Evolutionary conservation across 2,329 filamentous ascomycete species (phyloP).

Genomic region (Botrytis squamosa): DNA sequence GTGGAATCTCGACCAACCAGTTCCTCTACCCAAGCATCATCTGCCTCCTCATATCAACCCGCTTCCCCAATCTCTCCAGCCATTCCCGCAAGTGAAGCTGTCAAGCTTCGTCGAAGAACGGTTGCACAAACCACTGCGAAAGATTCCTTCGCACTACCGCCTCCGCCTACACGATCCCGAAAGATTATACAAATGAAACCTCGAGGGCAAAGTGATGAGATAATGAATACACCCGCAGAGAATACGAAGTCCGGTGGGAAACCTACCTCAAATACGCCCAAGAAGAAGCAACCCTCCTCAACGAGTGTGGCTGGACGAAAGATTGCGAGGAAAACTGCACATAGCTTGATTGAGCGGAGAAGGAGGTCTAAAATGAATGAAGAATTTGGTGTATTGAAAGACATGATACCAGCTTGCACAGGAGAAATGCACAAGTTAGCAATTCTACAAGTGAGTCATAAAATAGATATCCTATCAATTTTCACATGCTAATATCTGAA

Average conservation of each 20-base stretch:
- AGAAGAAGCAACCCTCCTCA: slow-evolving; percentile 74
- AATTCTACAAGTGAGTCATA: slow-evolving; percentile 74
- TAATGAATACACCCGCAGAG: slow-evolving; percentile 23
- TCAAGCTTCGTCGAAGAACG: slow-evolving; percentile 47
- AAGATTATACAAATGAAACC: slow-evolving; percentile 99
- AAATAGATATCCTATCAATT: too few species aligned
- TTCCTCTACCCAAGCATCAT: slow-evolving; percentile 45
- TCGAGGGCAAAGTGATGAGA: slow-evolving; percentile 45
- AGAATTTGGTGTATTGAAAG: slow-evolving; percentile 89
- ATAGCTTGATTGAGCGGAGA: slow-evolving; percentile 89
- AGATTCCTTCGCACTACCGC: slow-evolving; percentile 76
- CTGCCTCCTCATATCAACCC: slow-evolving; percentile 51
- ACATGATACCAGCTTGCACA: slow-evolving; percentile 93
- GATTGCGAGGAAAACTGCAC: slow-evolving; percentile 92
- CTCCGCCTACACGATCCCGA: slow-evolving; percentile 84
- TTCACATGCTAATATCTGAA: slow-evolving; percentile 22
- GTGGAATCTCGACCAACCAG: slow-evolving; percentile 50
- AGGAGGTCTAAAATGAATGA: slow-evolving; percentile 98
- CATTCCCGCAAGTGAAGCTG: slow-evolving; percentile 42
- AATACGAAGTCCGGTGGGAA: slow-evolving; percentile 26
- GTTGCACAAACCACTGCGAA: slow-evolving; percentile 45
- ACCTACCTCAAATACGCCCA: slow-evolving; percentile 42
- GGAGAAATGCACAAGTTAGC: slow-evolving; percentile 98
- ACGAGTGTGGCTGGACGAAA: slow-evolving; percentile 88
- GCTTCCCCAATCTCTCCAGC: slow-evolving; percentile 45